A percentile compares a stretch with the other conserved stretches of the same genome.
These are phyloP conservation scores for Wickerhamiella allomyrinae DNA, from an alignment of 805 yeast genomes.

Conservation along the genomic window DNA sequence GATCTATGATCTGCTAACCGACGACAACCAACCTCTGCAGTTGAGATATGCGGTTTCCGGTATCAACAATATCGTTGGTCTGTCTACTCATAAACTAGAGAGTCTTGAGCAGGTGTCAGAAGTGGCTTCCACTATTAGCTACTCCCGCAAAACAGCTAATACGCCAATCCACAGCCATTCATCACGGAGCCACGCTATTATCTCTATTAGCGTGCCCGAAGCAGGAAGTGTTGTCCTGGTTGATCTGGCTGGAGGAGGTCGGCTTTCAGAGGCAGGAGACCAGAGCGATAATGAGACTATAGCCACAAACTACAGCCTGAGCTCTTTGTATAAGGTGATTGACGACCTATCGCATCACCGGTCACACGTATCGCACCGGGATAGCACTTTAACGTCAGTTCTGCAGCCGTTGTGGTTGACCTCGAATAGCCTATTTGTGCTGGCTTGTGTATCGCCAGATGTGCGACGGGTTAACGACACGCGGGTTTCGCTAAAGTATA, in stretches of 20 bases:
- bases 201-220: conserved; percentile 42
- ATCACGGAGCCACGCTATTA: conserved; percentile 62
- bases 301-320: conserved; percentile 49
- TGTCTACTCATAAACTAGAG: not conserved
- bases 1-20: conserved; percentile 41
- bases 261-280: conserved; percentile 30
- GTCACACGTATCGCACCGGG: conserved; percentile 40
- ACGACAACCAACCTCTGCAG: too few relatives aligned
- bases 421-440: conserved; percentile 76
- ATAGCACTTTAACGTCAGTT: conserved; percentile 54
- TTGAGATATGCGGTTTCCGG: too few relatives aligned
- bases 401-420: conserved; percentile 78
- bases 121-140: conserved; percentile 28
- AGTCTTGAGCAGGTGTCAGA: too few relatives aligned
- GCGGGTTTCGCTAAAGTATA: not conserved
- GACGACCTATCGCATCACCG: conserved; percentile 19
- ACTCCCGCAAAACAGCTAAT: conserved; percentile 46
- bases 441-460: conserved; percentile 44
- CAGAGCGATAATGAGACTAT: conserved; percentile 47
- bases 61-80: not conserved
- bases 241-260: conserved; percentile 61
- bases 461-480: not conserved
- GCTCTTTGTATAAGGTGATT: conserved; percentile 50
- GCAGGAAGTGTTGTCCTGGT: conserved; percentile 45
- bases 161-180: conserved; percentile 55